A percentile compares a stretch with the other conserved stretches of the same genome.
Conservation (phyloP, 2,329 filamentous ascomycete genomes). For the Pyricularia grisea region DNA sequence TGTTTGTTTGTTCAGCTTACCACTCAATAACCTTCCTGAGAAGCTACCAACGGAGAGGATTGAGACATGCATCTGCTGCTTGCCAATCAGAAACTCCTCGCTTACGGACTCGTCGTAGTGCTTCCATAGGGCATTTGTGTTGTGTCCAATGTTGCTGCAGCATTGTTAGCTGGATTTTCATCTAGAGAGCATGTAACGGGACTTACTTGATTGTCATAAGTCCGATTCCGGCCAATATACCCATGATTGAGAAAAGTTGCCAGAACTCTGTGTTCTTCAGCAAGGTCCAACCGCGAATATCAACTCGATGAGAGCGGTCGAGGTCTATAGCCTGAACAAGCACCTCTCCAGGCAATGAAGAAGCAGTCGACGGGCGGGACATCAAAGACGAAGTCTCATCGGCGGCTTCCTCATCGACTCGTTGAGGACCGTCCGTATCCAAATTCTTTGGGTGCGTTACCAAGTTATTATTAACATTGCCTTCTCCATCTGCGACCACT, state of each 20-base stretch:
- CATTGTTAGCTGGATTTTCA: neutral
- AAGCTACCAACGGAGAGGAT: slow-evolving; percentile 89
- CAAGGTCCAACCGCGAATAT: slow-evolving; percentile 78
- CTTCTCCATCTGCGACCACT: neutral
- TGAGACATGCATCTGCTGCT: slow-evolving; percentile 87
- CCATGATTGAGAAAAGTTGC: slow-evolving; percentile 82
- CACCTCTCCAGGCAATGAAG: slow-evolving; percentile 40
- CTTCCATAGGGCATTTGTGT: slow-evolving; percentile 79
- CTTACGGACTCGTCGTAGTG: slow-evolving; percentile 67
- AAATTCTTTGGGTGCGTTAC: neutral
- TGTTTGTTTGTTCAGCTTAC: slow-evolving; percentile 27
- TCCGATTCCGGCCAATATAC: slow-evolving; percentile 83
- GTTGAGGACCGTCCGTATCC: neutral
- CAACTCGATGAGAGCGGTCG: slow-evolving; percentile 70
- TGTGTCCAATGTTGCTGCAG: slow-evolving; percentile 83
- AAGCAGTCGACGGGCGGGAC: slow-evolving; percentile 20
- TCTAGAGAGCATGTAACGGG: neutral
- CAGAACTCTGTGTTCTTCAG: slow-evolving; percentile 72
- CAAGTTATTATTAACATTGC: neutral
- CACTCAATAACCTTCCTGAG: slow-evolving; percentile 66
- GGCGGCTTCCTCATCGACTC: slow-evolving; percentile 5
- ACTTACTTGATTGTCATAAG: slow-evolving; percentile 98
- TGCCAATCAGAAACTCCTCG: slow-evolving; percentile 66
- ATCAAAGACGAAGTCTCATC: slow-evolving; percentile 79
- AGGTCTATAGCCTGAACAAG: slow-evolving; percentile 54